Conservation (phyloP, 177 flowering plant species). For the Vitis hybrid region DNA sequence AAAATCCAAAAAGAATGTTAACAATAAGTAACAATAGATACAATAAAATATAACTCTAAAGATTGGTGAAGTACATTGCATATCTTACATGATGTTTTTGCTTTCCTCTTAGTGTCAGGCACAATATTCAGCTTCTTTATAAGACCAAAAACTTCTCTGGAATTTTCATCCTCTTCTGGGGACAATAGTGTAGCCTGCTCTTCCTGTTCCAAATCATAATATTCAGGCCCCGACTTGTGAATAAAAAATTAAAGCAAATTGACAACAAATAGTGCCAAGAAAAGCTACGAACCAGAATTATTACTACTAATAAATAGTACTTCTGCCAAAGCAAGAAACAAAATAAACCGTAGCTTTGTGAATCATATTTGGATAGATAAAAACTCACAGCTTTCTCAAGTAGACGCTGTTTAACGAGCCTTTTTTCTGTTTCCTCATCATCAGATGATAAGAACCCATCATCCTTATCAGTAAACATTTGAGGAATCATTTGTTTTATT, state of each 20-base stretch:
- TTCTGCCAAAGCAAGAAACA: neutral
- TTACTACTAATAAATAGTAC: too few relatives aligned
- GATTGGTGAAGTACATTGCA: neutral
- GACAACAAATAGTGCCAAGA: too few relatives aligned
- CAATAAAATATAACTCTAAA: neutral
- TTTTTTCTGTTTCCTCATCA: slow-evolving; percentile 76
- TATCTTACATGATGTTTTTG: slow-evolving; percentile 60
- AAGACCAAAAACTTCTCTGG: slow-evolving; percentile 78
- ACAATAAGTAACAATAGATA: neutral
- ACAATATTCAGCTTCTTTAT: slow-evolving; percentile 80
- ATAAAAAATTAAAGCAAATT: too few relatives aligned
- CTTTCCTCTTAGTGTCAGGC: slow-evolving; percentile 58
- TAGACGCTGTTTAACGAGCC: slow-evolving; percentile 38
- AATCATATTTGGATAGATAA: neutral
- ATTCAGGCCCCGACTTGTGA: neutral
- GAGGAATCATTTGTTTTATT: slow-evolving; percentile 70
- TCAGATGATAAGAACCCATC: slow-evolving; percentile 76
- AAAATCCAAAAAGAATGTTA: slow-evolving; percentile 1
- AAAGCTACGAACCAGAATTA: too few relatives aligned
- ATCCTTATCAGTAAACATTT: slow-evolving; percentile 69
- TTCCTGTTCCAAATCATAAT: slow-evolving; percentile 42
- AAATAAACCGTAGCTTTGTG: neutral
- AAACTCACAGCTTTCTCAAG: slow-evolving; percentile 65
- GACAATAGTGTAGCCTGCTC: slow-evolving; percentile 41
- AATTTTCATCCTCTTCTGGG: slow-evolving; percentile 65